Evolutionary conservation across 1,284 basidiomycete species (phyloP).

Genomic region (Sporisorium reilianum): DNA sequence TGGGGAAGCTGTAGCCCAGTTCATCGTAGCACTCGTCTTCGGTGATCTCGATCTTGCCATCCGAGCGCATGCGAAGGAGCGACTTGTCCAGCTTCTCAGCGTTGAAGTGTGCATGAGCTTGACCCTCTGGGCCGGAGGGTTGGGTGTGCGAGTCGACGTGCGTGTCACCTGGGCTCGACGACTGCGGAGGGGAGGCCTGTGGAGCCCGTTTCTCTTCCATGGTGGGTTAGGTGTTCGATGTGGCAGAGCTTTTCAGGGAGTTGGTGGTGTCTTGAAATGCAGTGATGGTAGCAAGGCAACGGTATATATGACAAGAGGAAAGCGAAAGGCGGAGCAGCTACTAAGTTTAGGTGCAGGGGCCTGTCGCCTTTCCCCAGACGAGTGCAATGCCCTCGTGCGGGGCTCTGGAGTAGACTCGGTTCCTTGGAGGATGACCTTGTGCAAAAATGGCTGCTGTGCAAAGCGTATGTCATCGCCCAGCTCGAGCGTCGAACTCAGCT

Average conservation of each 20-base stretch:
- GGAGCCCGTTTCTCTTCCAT: conserved; percentile 32
- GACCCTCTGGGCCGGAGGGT: conserved; percentile 15
- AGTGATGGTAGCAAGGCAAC: neutral
- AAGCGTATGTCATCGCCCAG: neutral
- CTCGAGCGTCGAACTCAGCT: neutral
- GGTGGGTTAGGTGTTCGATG: neutral
- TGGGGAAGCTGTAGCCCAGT: conserved; percentile 60
- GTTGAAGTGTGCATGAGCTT: conserved; percentile 37
- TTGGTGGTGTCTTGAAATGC: no score
- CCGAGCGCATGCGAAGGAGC: conserved; percentile 36
- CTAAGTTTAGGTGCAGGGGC: no score
- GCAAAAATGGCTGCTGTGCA: neutral
- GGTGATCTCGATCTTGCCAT: conserved; percentile 50
- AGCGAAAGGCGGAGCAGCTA: neutral
- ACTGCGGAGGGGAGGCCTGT: conserved; percentile 14
- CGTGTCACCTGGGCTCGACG: conserved; percentile 20
- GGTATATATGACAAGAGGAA: conserved; percentile 1
- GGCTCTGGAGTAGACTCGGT: no score
- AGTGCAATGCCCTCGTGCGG: neutral
- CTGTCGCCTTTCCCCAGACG: conserved; percentile 4
- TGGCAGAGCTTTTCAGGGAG: neutral
- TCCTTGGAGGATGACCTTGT: neutral
- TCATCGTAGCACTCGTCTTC: conserved; percentile 50
- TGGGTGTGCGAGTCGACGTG: conserved; percentile 18
- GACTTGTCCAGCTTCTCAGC: conserved; percentile 49